A percentile compares a stretch with the other conserved stretches of the same genome.
These are phyloP conservation scores for Kwoniella newhampshirensis DNA, from an alignment of 768 basidiomycete genomes.

Conservation along the genomic window DNA sequence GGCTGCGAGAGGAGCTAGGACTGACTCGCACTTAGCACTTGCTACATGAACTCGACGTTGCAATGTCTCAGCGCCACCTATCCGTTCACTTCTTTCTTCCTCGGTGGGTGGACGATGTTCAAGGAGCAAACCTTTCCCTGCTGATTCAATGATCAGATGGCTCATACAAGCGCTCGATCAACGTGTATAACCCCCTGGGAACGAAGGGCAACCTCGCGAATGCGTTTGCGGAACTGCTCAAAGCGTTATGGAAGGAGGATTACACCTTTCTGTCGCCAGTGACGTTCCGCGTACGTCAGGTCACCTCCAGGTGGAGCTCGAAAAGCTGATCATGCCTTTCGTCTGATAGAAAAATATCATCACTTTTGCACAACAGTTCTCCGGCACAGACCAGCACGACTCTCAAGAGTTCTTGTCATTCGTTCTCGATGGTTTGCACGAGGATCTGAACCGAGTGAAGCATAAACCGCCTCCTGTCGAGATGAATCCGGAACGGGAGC, in stretches of 20 bases:
- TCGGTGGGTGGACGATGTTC: slow-evolving; percentile 59
- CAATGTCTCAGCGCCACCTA: slow-evolving; percentile 94
- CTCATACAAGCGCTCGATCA: slow-evolving; percentile 59
- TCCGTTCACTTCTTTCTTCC: slow-evolving; percentile 90
- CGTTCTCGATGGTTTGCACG: slow-evolving; percentile 86
- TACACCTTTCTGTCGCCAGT: slow-evolving; percentile 77
- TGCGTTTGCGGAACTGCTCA: slow-evolving; percentile 78
- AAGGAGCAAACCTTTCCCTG: neutral
- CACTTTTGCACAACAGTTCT: slow-evolving; percentile 68
- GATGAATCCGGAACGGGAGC: slow-evolving; percentile 75
- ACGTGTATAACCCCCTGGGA: slow-evolving; percentile 79
- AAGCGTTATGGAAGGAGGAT: slow-evolving; percentile 84
- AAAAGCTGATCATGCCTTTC: slow-evolving; percentile 8
- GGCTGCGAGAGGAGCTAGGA: neutral
- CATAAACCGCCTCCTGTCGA: slow-evolving; percentile 65
- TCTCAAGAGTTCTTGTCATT: slow-evolving; percentile 96
- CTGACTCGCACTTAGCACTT: slow-evolving; percentile 71
- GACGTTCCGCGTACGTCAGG: slow-evolving; percentile 76
- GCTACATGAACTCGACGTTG: slow-evolving; percentile 98
- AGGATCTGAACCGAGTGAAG: slow-evolving; percentile 80
- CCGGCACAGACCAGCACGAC: slow-evolving; percentile 88
- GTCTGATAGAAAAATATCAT: slow-evolving; percentile 61
- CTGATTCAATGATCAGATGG: slow-evolving; percentile 53
- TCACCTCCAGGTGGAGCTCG: neutral
- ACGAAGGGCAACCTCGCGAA: slow-evolving; percentile 78